These are phyloP conservation scores for Cyclotella kingstonii DNA, from an alignment of 108 stramenopile species.

Conservation along the genomic window DNA sequence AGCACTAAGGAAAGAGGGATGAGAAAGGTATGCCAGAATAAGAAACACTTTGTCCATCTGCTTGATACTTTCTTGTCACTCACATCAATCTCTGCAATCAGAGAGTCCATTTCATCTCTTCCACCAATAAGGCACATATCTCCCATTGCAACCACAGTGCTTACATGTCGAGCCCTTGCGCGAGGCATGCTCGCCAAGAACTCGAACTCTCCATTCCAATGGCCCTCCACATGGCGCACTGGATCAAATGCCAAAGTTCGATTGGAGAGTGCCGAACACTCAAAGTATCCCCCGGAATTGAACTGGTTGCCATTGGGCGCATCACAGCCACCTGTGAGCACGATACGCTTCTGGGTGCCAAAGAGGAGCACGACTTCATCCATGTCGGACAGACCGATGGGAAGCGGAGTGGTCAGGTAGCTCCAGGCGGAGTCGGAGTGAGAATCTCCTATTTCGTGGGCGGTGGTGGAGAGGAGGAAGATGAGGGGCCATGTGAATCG, in stretches of 20 bases:
- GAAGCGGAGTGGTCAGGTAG: constrained; percentile 13
- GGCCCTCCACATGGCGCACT: background rate
- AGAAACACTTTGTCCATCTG: background rate
- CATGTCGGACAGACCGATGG: constrained; percentile 17
- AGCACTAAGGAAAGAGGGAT: constrained; percentile 18
- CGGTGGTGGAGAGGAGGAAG: too few relatives aligned
- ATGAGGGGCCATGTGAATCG: too few relatives aligned
- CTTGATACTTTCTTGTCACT: background rate
- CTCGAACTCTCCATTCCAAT: constrained; percentile 27
- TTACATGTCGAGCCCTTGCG: constrained; percentile 54
- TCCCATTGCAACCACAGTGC: constrained; percentile 24
- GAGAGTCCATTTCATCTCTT: constrained; percentile 34
- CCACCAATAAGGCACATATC: constrained; percentile 55
- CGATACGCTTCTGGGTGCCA: constrained; percentile 8
- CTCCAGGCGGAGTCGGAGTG: constrained; percentile 13
- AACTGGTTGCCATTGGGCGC: constrained; percentile 26
- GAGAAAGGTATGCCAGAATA: background rate
- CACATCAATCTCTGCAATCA: constrained; percentile 55
- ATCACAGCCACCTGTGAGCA: constrained; percentile 60
- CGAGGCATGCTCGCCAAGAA: constrained; percentile 44
- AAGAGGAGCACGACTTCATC: constrained; percentile 4
- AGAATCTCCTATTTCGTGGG: too few relatives aligned
- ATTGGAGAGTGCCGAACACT: constrained; percentile 9
- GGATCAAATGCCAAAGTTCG: constrained; percentile 22
- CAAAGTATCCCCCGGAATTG: constrained; percentile 19